Evolutionary conservation across 805 yeast genomes (phyloP).

Genomic region (Hanseniaspora clermontiae): DNA sequence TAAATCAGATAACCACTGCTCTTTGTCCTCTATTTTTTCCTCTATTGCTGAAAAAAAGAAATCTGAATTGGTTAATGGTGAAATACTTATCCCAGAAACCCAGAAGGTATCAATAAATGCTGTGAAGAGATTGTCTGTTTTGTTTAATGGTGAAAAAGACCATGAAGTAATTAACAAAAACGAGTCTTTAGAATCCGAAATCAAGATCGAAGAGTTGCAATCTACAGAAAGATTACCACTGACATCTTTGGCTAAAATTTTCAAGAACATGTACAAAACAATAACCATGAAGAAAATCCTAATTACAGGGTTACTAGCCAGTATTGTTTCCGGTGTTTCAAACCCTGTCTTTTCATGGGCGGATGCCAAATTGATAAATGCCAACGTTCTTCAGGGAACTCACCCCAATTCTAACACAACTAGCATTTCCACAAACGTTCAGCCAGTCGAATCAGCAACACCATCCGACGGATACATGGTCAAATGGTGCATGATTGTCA

Average conservation of each 20-base stretch:
- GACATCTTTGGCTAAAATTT: slow-evolving; percentile 20
- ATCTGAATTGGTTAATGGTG: not conserved
- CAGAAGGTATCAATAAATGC: not conserved
- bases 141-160: not conserved
- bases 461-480: slow-evolving; percentile 26
- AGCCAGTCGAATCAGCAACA: slow-evolving; percentile 23
- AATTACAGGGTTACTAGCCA: slow-evolving; percentile 39
- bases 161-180: not conserved
- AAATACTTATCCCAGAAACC: not conserved
- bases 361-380: slow-evolving; percentile 55
- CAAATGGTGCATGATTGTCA: slow-evolving; percentile 58
- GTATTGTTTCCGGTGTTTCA: slow-evolving; percentile 47
- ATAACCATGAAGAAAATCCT: slow-evolving; percentile 25
- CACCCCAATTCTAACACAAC: not conserved
- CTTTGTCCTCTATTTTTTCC: not conserved
- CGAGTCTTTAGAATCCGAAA: not conserved
- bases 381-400: slow-evolving; percentile 39
- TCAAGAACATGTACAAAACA: slow-evolving; percentile 22
- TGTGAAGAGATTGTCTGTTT: not conserved
- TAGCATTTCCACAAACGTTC: slow-evolving; percentile 3
- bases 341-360: slow-evolving; percentile 72
- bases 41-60: not conserved
- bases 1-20: not conserved
- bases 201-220: not conserved
- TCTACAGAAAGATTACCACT: slow-evolving; percentile 4